Conservation (phyloP, 306 rosid genomes). For the Herpetospermum pedunculosum region DNA sequence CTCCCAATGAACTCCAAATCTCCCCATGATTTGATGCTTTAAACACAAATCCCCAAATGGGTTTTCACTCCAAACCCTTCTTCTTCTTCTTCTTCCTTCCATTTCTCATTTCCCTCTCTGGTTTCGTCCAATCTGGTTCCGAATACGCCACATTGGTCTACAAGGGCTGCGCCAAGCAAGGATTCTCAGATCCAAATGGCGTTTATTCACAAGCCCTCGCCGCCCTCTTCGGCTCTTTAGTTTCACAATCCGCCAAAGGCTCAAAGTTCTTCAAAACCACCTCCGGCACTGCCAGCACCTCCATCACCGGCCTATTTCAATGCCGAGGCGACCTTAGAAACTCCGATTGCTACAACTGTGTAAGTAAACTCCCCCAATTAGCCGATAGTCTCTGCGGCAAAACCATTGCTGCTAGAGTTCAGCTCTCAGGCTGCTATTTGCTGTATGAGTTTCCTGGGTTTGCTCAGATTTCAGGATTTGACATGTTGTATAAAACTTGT, state of each 20-base stretch:
- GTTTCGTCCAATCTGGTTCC: constrained; percentile 34
- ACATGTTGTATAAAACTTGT: constrained; percentile 65
- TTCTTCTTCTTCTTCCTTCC: constrained; percentile 19
- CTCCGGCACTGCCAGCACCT: constrained; percentile 40
- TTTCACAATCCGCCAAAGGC: constrained; percentile 57
- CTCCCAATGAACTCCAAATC: background rate
- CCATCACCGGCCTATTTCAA: constrained; percentile 70
- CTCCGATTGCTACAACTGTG: constrained; percentile 68
- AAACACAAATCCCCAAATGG: constrained; percentile 33
- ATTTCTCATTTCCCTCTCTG: background rate
- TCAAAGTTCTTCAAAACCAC: constrained; percentile 61
- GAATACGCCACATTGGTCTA: constrained; percentile 62
- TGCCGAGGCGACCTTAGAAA: constrained; percentile 78
- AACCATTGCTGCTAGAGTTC: constrained; percentile 67
- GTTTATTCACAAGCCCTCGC: constrained; percentile 76
- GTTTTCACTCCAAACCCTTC: constrained; percentile 25
- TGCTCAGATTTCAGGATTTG: constrained; percentile 79
- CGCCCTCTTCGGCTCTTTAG: constrained; percentile 51
- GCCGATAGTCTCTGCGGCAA: constrained; percentile 55
- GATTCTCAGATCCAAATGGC: constrained; percentile 75
- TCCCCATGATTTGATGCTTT: constrained; percentile 32
- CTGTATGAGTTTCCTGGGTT: constrained; percentile 66
- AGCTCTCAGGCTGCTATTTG: constrained; percentile 68
- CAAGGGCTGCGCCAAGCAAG: constrained; percentile 84
- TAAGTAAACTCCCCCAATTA: constrained; percentile 52